These are phyloP conservation scores for Tolypocladium guangdongense DNA, from an alignment of 2,329 filamentous ascomycete genomes.

Conservation along the genomic window DNA sequence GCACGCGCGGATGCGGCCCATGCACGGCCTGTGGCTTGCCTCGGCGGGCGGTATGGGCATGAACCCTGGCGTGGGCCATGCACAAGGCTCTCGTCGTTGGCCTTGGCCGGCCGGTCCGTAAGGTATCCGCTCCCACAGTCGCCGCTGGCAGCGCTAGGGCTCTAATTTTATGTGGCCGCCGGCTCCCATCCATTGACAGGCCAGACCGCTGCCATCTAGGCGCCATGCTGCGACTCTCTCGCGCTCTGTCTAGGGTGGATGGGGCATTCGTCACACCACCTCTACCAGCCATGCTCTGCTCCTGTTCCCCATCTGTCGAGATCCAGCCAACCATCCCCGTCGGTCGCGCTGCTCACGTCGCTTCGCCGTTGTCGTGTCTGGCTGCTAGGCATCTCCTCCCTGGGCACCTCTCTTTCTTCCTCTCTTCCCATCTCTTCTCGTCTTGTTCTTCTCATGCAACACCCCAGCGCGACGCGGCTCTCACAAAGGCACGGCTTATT, in stretches of 20 bases:
- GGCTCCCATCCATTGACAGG: conserved; percentile 30
- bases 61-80: conserved; percentile 1
- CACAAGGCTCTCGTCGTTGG: background rate
- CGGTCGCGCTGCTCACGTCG: background rate
- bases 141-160: conserved; percentile 9
- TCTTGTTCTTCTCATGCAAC: background rate
- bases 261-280: conserved; percentile 23
- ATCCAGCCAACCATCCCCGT: background rate
- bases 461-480: background rate
- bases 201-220: conserved; percentile 27
- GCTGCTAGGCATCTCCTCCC: background rate
- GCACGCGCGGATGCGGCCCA: conserved; percentile 3
- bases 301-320: background rate
- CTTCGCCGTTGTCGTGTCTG: background rate
- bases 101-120: conserved; percentile 1
- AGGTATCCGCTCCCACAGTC: conserved; percentile 15
- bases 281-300: background rate
- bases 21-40: background rate
- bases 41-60: background rate
- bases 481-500: background rate
- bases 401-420: background rate
- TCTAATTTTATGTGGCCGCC: conserved; percentile 35
- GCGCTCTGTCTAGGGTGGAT: conserved; percentile 4
- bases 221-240: conserved; percentile 31
- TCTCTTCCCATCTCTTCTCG: background rate